phyloP scores from a whole-genome alignment of 2,329 filamentous ascomycete species.

The Boeremia exigua region DNA sequence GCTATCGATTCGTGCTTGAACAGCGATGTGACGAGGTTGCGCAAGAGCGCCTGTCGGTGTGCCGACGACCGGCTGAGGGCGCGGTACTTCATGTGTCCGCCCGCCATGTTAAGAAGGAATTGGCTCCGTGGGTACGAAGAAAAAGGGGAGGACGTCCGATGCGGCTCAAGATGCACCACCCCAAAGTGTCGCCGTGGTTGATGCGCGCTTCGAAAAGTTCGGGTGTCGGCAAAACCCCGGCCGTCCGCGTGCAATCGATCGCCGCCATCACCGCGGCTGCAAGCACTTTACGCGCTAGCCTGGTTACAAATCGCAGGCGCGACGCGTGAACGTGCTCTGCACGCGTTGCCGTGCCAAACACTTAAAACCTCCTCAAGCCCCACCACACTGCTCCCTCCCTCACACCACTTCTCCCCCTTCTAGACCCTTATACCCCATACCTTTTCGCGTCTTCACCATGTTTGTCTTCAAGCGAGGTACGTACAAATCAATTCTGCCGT shows the following conservation, averaged over 20 bases:
- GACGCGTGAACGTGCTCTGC: conserved; percentile 24
- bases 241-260: conserved; percentile 11
- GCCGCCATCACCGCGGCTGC: neutral
- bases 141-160: conserved; percentile 13
- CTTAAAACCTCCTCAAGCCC: conserved; percentile 37
- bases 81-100: conserved; percentile 84
- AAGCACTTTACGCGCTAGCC: conserved; percentile 22
- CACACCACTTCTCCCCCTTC: conserved; percentile 27
- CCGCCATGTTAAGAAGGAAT: conserved; percentile 69
- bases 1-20: conserved; percentile 92
- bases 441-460: conserved; percentile 42
- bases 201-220: conserved; percentile 29
- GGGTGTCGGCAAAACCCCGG: conserved; percentile 7
- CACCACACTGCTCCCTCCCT: conserved; percentile 27
- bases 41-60: conserved; percentile 89
- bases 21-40: conserved; percentile 94
- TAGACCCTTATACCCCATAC: conserved; percentile 36
- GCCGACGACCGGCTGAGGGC: conserved; percentile 85
- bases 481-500: conserved; percentile 22
- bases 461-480: conserved; percentile 53
- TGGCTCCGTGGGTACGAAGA: conserved; percentile 7
- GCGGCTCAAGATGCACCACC: conserved; percentile 8
- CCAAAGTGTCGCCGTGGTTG: conserved; percentile 6
- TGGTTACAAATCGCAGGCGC: conserved; percentile 26
- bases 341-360: conserved; percentile 33